Conservation (phyloP, 306 rosid genomes). For the Pyrus pyrifolia region DNA sequence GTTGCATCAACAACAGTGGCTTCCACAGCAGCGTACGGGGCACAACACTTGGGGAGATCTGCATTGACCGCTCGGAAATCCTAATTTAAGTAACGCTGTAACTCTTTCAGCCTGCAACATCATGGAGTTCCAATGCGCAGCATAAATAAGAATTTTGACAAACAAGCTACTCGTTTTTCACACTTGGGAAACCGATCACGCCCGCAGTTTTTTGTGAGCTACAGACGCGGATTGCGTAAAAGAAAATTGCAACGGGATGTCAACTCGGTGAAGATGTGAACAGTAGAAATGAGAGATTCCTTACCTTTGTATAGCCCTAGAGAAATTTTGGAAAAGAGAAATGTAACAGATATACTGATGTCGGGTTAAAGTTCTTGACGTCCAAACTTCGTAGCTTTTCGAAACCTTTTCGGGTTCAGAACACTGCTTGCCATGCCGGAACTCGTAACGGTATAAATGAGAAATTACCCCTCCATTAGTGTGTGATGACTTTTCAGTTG, state of each 20-base stretch:
- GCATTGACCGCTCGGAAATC: conserved; percentile 9
- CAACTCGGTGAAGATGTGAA: neutral
- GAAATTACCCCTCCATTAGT: neutral
- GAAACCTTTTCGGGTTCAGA: neutral
- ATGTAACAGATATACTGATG: neutral
- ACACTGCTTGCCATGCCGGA: neutral
- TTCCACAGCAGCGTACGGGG: conserved; percentile 63
- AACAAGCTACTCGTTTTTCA: neutral
- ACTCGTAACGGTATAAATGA: neutral
- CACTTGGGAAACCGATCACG: neutral
- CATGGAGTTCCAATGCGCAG: neutral
- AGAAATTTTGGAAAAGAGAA: neutral
- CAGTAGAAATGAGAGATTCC: neutral
- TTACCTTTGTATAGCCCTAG: neutral
- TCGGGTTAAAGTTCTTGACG: neutral
- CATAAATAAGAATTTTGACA: neutral
- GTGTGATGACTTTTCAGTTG: no score
- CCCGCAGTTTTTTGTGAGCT: neutral
- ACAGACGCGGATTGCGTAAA: neutral
- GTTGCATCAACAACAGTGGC: conserved; percentile 80
- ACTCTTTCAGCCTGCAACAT: neutral
- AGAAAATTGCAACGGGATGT: neutral
- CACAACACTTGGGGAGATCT: conserved; percentile 38
- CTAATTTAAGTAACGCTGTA: neutral
- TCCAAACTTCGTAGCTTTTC: neutral